phyloP scores from a whole-genome alignment of 2,329 filamentous ascomycete species.

The Tothia fuscella region DNA sequence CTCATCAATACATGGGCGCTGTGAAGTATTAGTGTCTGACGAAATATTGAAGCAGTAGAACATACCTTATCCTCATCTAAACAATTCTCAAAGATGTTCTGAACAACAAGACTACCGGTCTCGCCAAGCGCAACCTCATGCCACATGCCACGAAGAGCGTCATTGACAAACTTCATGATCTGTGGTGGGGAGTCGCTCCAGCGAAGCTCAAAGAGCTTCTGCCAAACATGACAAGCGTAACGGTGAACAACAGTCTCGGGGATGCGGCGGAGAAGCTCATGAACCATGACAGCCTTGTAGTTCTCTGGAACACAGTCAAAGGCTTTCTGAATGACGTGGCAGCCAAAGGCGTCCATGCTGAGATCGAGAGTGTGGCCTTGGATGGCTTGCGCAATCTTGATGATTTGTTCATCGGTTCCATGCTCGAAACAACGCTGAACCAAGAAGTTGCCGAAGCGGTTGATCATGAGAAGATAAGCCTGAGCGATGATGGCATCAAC shows the following conservation, averaged over 20 bases:
- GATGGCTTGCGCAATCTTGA: conserved; percentile 89
- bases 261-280: conserved; percentile 86
- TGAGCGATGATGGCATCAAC: conserved; percentile 92
- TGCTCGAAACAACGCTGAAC: conserved; percentile 99
- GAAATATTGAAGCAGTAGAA: not conserved
- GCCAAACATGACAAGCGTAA: conserved; percentile 98
- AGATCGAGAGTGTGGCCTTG: conserved; percentile 86
- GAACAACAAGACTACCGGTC: conserved; percentile 93
- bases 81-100: conserved; percentile 99
- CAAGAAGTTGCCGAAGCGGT: conserved; percentile 96
- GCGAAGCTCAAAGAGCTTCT: conserved; percentile 95
- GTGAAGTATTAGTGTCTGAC: conserved; percentile 14
- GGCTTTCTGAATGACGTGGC: conserved; percentile 95
- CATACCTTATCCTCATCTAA: conserved; percentile 92
- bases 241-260: conserved; percentile 97
- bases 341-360: conserved; percentile 98
- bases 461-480: conserved; percentile 93
- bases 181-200: conserved; percentile 92
- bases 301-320: conserved; percentile 96
- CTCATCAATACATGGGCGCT: conserved; percentile 96
- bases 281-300: conserved; percentile 98
- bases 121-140: conserved; percentile 95
- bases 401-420: conserved; percentile 84
- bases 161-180: conserved; percentile 98
- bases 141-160: conserved; percentile 93